Conservation (phyloP, 2,329 filamentous ascomycete species). For the Xylariales sp. region DNA sequence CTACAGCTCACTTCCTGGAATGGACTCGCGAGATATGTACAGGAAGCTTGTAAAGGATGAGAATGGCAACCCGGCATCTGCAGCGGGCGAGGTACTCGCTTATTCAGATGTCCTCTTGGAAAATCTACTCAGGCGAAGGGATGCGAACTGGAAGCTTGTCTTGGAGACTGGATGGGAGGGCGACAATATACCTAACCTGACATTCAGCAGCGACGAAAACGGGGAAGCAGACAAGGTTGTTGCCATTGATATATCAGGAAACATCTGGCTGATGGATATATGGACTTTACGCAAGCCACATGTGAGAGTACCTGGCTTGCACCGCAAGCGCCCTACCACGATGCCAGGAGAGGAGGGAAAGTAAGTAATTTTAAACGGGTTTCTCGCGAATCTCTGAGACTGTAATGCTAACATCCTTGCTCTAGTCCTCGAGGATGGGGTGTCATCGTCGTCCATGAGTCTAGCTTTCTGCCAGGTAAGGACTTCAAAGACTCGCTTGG, state of each 20-base stretch:
- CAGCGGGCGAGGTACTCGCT: conserved; percentile 3
- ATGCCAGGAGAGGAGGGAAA: conserved; percentile 6
- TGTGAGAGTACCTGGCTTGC: conserved; percentile 12
- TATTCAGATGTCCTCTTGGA: conserved; percentile 20
- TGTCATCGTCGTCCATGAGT: conserved; percentile 39
- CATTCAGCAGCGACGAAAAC: conserved; percentile 40
- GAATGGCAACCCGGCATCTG: conserved; percentile 6
- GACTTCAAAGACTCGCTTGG: conserved; percentile 25
- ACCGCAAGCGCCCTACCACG: conserved; percentile 1
- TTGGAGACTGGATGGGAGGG: conserved; percentile 33
- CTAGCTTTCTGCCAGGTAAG: conserved; percentile 32
- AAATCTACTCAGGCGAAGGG: conserved; percentile 33
- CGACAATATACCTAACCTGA: conserved; percentile 49
- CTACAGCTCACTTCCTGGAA: background rate
- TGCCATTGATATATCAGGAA: conserved; percentile 46
- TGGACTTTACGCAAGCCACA: conserved; percentile 32
- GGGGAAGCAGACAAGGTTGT: conserved; percentile 46
- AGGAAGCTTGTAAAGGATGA: conserved; percentile 17
- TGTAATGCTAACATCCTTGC: conserved; percentile 5
- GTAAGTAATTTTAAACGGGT: conserved; percentile 19
- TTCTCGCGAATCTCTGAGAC: too few relatives aligned
- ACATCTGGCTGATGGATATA: conserved; percentile 46
- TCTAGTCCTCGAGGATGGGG: conserved; percentile 40
- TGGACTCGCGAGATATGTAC: conserved; percentile 9
- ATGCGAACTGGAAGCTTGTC: conserved; percentile 46